These are phyloP conservation scores for Phialemoniopsis sp. DNA, from an alignment of 2,329 filamentous ascomycete genomes.

Conservation along the genomic window DNA sequence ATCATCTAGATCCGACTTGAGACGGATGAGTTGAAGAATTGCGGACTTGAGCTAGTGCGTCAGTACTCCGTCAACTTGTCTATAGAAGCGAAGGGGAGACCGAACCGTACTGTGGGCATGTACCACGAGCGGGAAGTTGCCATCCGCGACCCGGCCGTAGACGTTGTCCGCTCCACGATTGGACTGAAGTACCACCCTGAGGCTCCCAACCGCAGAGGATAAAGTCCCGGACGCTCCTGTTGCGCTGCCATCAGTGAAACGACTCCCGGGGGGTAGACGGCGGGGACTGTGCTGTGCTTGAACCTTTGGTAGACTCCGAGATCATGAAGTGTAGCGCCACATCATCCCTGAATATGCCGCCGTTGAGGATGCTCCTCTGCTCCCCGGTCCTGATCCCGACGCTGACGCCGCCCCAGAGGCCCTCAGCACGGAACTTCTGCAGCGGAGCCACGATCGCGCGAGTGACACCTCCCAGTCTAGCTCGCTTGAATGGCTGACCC, in stretches of 20 bases:
- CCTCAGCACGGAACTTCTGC: constrained; percentile 15
- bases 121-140: constrained; percentile 32
- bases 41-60: constrained; percentile 24
- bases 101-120: constrained; percentile 30
- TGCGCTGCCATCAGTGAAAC: constrained; percentile 29
- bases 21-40: constrained; percentile 31
- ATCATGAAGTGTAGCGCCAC: constrained; percentile 35
- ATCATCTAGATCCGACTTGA: constrained; percentile 27
- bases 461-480: constrained; percentile 38
- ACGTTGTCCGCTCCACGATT: no score
- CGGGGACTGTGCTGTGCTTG: constrained; percentile 15
- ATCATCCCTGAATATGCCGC: constrained; percentile 34
- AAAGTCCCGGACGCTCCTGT: no score
- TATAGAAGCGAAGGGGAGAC: no score
- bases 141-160: constrained; percentile 30
- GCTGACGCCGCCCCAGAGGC: constrained; percentile 34
- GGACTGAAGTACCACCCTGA: no score
- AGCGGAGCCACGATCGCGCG: constrained; percentile 33
- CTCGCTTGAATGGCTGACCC: constrained; percentile 32
- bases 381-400: constrained; percentile 31
- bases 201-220: no score
- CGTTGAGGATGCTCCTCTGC: constrained; percentile 29
- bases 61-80: neutral
- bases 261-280: constrained; percentile 26
- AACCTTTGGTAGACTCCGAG: constrained; percentile 27